These are phyloP conservation scores for Lactarius indigo DNA, from an alignment of 768 basidiomycete species.

Conservation along the genomic window DNA sequence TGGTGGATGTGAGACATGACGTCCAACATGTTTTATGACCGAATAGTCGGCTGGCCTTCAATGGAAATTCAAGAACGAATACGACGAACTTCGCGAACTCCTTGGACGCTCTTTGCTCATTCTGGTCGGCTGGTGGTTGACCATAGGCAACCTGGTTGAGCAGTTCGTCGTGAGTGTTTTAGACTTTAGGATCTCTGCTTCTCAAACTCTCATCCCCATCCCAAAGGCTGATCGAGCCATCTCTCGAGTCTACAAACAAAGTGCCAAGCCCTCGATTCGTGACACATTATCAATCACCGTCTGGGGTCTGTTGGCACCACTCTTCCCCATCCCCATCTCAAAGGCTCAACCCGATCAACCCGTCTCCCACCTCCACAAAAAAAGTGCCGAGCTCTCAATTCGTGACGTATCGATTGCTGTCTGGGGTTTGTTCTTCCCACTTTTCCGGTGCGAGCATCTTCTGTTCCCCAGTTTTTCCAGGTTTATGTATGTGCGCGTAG, in stretches of 20 bases:
- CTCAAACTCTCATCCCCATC: not conserved
- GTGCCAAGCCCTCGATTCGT: not conserved
- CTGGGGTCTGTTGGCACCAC: not conserved
- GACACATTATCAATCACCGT: not conserved
- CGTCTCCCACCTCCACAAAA: not conserved
- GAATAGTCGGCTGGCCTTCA: constrained; percentile 2
- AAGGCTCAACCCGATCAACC: not conserved
- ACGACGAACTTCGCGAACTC: constrained; percentile 16
- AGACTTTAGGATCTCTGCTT: not conserved
- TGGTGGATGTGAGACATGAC: not conserved
- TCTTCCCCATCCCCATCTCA: not conserved
- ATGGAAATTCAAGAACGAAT: constrained; percentile 17
- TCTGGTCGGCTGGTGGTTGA: constrained; percentile 1
- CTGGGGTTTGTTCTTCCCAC: not conserved
- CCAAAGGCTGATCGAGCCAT: not conserved
- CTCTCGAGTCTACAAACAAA: not conserved
- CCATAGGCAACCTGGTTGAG: not conserved
- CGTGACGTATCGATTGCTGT: not conserved
- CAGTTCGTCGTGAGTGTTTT: constrained; percentile 7
- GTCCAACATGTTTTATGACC: not conserved
- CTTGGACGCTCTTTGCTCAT: constrained; percentile 5
- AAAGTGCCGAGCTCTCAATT: not conserved
- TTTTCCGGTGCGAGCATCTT: constrained; percentile 7
- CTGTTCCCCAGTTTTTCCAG: not conserved
- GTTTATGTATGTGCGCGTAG: not conserved